A percentile compares a stretch with the other conserved stretches of the same genome.
These are phyloP conservation scores for Massariosphaeria phaeospora DNA, from an alignment of 495 filamentous ascomycete genomes.

Conservation along the genomic window DNA sequence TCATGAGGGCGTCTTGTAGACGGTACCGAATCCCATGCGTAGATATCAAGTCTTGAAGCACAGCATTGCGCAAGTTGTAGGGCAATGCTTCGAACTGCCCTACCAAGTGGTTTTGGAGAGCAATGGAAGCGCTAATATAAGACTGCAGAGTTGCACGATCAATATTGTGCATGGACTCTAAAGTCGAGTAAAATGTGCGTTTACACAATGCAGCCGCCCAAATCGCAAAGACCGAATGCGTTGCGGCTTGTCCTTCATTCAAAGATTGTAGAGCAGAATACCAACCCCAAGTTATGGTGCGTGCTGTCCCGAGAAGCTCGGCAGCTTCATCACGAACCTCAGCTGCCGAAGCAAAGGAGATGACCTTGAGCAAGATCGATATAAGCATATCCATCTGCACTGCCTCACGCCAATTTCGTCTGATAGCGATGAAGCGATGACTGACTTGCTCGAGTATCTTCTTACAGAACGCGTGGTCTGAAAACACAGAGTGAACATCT, in stretches of 20 bases:
- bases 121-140: conserved; percentile 42
- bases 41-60: conserved; percentile 49
- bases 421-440: conserved; percentile 41
- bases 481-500: conserved; percentile 44
- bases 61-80: conserved; percentile 34
- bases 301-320: conserved; percentile 31
- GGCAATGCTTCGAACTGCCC: conserved; percentile 37
- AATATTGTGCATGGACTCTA: conserved; percentile 11
- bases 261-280: conserved; percentile 22
- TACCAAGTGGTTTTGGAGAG: conserved; percentile 43
- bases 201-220: conserved; percentile 50
- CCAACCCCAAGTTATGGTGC: conserved; percentile 42
- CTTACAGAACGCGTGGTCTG: conserved; percentile 45
- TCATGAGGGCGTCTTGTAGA: conserved; percentile 28
- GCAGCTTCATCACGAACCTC: conserved; percentile 27
- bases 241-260: conserved; percentile 13
- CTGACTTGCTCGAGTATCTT: conserved; percentile 44
- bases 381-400: conserved; percentile 49
- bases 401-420: conserved; percentile 51
- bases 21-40: conserved; percentile 38
- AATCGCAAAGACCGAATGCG: conserved; percentile 43
- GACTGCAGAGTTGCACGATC: conserved; percentile 18
- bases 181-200: conserved; percentile 43
- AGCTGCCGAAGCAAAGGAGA: conserved; percentile 18
- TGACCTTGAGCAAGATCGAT: conserved; percentile 41